These are phyloP conservation scores for grape (Vitis vinifera) DNA, from an alignment of 164 flowering plant species.

Conservation along the genomic window DNA sequence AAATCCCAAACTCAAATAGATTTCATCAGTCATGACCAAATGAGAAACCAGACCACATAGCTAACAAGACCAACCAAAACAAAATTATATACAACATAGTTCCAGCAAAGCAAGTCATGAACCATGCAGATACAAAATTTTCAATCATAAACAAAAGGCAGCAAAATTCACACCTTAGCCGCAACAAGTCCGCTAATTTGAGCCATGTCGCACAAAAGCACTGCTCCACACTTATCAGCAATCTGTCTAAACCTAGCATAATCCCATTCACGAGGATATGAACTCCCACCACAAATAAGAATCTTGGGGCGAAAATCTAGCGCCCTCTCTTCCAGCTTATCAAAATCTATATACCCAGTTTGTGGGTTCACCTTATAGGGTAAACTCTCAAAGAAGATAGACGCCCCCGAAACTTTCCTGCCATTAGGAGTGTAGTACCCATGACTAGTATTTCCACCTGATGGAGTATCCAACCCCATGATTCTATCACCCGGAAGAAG, in stretches of 20 bases:
- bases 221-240: constrained; percentile 77
- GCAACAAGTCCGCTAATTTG: constrained; percentile 87
- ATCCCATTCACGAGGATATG: constrained; percentile 88
- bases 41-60: no score
- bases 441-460: constrained; percentile 60
- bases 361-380: constrained; percentile 76
- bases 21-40: no score
- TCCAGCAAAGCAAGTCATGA: neutral
- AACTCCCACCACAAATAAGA: constrained; percentile 85
- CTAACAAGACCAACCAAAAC: no score
- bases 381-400: constrained; percentile 82
- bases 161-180: constrained; percentile 49
- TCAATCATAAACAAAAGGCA: neutral
- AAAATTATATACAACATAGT: no score
- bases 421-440: constrained; percentile 68
- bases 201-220: constrained; percentile 87
- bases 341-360: constrained; percentile 82
- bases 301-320: constrained; percentile 80
- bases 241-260: constrained; percentile 74
- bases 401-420: constrained; percentile 76
- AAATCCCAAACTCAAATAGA: no score
- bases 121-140: neutral
- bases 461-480: constrained; percentile 62
- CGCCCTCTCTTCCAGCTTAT: constrained; percentile 81
- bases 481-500: constrained; percentile 54